Evolutionary conservation across 176 grass and related monocot genomes (phyloP), one percentile per base, ranked within the genome.

Genomic region (Tillandsia leiboldiana): DNA sequence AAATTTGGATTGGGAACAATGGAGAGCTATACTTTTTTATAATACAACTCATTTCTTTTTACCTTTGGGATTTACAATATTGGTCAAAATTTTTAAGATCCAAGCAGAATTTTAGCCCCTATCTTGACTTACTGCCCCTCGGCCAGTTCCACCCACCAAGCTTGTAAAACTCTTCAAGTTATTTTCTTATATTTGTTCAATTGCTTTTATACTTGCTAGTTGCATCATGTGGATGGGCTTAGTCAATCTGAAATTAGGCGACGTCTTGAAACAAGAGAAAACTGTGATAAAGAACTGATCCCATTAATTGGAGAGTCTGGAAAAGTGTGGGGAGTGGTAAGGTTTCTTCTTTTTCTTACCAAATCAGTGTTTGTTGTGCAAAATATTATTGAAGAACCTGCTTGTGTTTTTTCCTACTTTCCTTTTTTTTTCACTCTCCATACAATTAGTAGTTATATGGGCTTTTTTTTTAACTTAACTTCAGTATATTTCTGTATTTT

Each of bases 161-260:
- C 53, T 14, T 53, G 51, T 56, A 10, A 14, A 59, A 59, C 54
- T 59, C 14, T 17, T 59, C n/a, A 59, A 17, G 54, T 14, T 59
- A 8, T 59, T 13, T 13, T 56, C 15, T 56, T 56, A 15, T 8
- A 59, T 59, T 59, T 80, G 9, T 18, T 73, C 51, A 70, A 24
- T 67, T 65, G 24, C 29, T 18, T 63, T n/a, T 63, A 59, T 78
- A 11, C 48, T 10, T 8, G 10, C 63, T 50, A 97, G 93, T 78
- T 97, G 69, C 89, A 97, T 82, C 86, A 97, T 74, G 76, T 97
- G 56, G 89, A 97, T 85, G 89, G 86, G 17, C 93, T 97, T 74
- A 74, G 68, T 78, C 86, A 86, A 65, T 84, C 81, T 56, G 79
- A 82, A 72, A 73, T 97, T 49, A 89, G 86, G 69, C 70, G 18